phyloP scores from a whole-genome alignment of 345 rosid species.

The Lepidium aucheri region DNA sequence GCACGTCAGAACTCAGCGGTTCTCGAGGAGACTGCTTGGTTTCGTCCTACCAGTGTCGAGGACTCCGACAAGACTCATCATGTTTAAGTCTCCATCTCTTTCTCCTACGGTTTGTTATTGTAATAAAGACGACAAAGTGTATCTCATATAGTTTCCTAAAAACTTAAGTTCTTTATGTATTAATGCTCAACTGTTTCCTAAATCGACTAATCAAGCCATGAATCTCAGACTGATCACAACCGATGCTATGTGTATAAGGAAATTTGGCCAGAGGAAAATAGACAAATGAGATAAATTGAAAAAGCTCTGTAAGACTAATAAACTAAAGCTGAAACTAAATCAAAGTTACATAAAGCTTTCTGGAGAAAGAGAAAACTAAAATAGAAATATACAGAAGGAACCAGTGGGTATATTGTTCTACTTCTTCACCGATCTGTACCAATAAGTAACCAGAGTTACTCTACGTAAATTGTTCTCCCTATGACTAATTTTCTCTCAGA shows the following conservation, averaged over 20 bases:
- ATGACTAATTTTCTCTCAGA: conserved; percentile 21
- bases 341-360: conserved; percentile 14
- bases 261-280: not conserved
- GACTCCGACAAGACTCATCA: conserved; percentile 74
- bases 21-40: conserved; percentile 86
- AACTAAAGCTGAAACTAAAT: conserved; percentile 10
- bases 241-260: not conserved
- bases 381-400: conserved; percentile 16
- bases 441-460: conserved; percentile 8
- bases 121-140: conserved; percentile 11
- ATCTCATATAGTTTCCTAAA: not conserved
- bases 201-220: not conserved
- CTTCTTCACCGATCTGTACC: conserved; percentile 25
- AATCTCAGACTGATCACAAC: not conserved
- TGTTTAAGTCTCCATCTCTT: not conserved
- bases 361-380: not conserved
- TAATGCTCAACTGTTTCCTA: not conserved
- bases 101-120: not conserved
- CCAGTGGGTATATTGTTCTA: conserved; percentile 23
- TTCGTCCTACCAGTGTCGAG: conserved; percentile 87
- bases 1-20: conserved; percentile 26
- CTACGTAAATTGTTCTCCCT: conserved; percentile 23
- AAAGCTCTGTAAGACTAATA: not conserved
- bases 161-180: not conserved
- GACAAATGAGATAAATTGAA: not conserved